phyloP scores from a whole-genome alignment of 352 stramenopile genomes.

The Phytophthora aleatoria region DNA sequence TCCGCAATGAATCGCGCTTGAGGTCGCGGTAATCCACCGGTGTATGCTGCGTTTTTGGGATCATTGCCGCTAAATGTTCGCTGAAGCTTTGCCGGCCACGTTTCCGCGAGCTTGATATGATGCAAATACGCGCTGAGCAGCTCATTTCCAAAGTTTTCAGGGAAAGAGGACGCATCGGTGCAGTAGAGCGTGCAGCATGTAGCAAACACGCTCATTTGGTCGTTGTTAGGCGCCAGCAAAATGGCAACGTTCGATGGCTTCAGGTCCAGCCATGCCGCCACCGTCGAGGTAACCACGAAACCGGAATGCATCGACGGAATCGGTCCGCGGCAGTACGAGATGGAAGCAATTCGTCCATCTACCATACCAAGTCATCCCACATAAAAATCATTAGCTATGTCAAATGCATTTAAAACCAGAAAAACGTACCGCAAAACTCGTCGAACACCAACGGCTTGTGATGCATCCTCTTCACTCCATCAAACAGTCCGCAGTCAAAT shows the following conservation, averaged over 20 bases:
- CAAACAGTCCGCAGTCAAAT: constrained; percentile 87
- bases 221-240: constrained; percentile 82
- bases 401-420: constrained; percentile 3
- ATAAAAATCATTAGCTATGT: background rate
- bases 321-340: constrained; percentile 68
- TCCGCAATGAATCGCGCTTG: constrained; percentile 82
- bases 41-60: constrained; percentile 73
- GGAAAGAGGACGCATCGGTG: constrained; percentile 65
- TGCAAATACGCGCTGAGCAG: constrained; percentile 79
- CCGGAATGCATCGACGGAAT: constrained; percentile 87
- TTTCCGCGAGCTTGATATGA: constrained; percentile 77
- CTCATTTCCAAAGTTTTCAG: constrained; percentile 72
- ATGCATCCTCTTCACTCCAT: constrained; percentile 81
- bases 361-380: background rate
- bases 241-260: constrained; percentile 80
- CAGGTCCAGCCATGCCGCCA: constrained; percentile 82
- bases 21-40: constrained; percentile 63
- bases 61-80: constrained; percentile 77
- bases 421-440: constrained; percentile 79
- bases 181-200: constrained; percentile 86
- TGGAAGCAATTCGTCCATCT: constrained; percentile 85
- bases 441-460: constrained; percentile 85
- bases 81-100: constrained; percentile 74
- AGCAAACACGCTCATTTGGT: constrained; percentile 90
- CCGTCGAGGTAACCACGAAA: constrained; percentile 83